Percentiles rank a stretch among this genome's conserved stretches.
Conservation (phyloP, 371 early-diverging fungal species). For the Dinochytrium kinnereticum region DNA sequence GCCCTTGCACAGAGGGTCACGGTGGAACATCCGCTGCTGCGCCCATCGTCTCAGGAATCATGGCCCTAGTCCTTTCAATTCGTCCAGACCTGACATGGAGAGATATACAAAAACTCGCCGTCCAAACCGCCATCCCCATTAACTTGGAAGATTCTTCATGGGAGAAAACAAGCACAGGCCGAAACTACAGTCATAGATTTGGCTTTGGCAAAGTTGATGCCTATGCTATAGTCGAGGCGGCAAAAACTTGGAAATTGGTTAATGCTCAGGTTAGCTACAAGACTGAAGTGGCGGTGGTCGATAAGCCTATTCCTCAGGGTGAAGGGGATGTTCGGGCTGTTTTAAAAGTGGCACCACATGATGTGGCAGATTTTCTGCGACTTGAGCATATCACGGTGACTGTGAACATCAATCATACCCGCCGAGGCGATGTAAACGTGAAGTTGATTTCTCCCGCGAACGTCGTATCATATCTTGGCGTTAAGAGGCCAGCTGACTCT, state of each 20-base stretch:
- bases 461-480: slow-evolving; percentile 71
- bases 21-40: slow-evolving; percentile 98
- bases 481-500: slow-evolving; percentile 68
- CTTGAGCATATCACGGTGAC: slow-evolving; percentile 90
- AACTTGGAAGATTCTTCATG: slow-evolving; percentile 50
- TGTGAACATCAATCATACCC: slow-evolving; percentile 76
- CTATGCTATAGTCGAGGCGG: slow-evolving; percentile 76
- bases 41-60: slow-evolving; percentile 92
- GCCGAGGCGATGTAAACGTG: slow-evolving; percentile 83
- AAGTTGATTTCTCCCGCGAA: slow-evolving; percentile 73
- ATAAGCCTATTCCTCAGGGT: slow-evolving; percentile 64
- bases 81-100: slow-evolving; percentile 91
- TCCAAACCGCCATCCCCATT: slow-evolving; percentile 82
- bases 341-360: background rate
- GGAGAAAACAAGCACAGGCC: slow-evolving; percentile 43
- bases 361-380: slow-evolving; percentile 37
- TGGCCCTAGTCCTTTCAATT: slow-evolving; percentile 83
- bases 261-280: slow-evolving; percentile 66
- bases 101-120: slow-evolving; percentile 84
- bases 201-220: slow-evolving; percentile 94
- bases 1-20: slow-evolving; percentile 75
- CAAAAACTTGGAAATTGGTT: slow-evolving; percentile 69
- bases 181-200: slow-evolving; percentile 83
- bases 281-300: slow-evolving; percentile 49
- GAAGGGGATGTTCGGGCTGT: slow-evolving; percentile 22